Percentiles rank a stretch among this genome's conserved stretches.
phyloP scores from a whole-genome alignment of 2,329 filamentous ascomycete genomes.

The Diaporthe eres region DNA sequence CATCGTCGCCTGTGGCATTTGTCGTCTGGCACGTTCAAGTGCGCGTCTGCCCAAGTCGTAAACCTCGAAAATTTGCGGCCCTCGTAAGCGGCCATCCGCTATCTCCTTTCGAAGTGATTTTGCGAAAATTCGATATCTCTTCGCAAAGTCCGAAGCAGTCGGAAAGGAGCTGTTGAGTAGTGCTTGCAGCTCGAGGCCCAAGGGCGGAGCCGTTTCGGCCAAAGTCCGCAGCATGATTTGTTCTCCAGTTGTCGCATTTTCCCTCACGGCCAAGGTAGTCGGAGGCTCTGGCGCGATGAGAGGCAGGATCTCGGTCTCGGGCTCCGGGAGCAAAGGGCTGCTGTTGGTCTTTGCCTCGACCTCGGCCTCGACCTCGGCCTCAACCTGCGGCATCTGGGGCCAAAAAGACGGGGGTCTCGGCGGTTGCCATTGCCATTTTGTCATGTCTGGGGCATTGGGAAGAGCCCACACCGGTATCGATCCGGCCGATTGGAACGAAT shows the following conservation, averaged over 20 bases:
- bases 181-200: conserved; percentile 46
- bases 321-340: not conserved
- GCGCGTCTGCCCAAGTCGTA: conserved; percentile 22
- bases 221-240: not conserved
- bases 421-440: conserved; percentile 66
- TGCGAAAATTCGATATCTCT: not conserved
- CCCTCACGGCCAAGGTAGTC: not conserved
- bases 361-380: not conserved
- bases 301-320: not conserved
- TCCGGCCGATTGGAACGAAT: conserved; percentile 56
- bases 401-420: conserved; percentile 50
- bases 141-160: conserved; percentile 10
- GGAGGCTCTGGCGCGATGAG: not conserved
- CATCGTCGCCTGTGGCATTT: conserved; percentile 1
- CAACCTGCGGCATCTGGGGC: conserved; percentile 12
- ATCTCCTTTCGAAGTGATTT: conserved; percentile 8
- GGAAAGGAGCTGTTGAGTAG: conserved; percentile 11
- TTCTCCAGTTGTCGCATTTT: not conserved
- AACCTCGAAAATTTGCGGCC: conserved; percentile 29
- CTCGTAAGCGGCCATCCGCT: conserved; percentile 27
- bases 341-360: not conserved
- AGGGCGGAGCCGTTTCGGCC: not conserved
- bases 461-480: conserved; percentile 63
- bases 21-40: conserved; percentile 1
- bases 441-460: conserved; percentile 59